A percentile compares a stretch with the other conserved stretches of the same genome.
phyloP scores from a whole-genome alignment of 2,329 filamentous ascomycete genomes.

The Sporothrix globosa region DNA sequence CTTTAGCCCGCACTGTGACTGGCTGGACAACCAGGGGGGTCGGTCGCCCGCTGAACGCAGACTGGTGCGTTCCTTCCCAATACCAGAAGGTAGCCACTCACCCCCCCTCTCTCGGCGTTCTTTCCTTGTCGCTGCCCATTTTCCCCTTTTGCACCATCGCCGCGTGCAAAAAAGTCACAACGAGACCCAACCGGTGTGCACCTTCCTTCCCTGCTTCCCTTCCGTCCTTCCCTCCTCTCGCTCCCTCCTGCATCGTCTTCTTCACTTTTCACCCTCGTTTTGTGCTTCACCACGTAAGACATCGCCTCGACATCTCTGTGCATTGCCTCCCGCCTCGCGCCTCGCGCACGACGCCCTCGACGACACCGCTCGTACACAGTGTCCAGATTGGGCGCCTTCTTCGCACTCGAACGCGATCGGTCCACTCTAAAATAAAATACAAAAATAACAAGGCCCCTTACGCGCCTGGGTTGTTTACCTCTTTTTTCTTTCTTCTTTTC shows the following conservation, averaged over 20 bases:
- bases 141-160: conserved; percentile 19
- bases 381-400: background rate
- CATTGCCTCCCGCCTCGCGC: conserved; percentile 4
- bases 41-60: conserved; percentile 4
- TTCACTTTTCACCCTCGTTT: background rate
- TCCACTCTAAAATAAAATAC: conserved; percentile 31
- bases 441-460: conserved; percentile 30
- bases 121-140: conserved; percentile 16
- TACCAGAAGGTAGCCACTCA: conserved; percentile 26
- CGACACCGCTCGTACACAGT: conserved; percentile 18
- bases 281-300: background rate
- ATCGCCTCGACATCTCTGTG: conserved; percentile 5
- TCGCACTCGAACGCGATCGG: conserved; percentile 29
- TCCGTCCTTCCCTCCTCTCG: background rate
- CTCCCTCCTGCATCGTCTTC: background rate
- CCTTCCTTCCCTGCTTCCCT: background rate
- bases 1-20: conserved; percentile 29
- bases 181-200: conserved; percentile 25
- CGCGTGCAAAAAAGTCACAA: conserved; percentile 23
- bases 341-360: conserved; percentile 14
- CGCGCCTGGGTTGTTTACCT: conserved; percentile 32
- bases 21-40: conserved; percentile 30
- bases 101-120: conserved; percentile 25
- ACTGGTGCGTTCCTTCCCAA: conserved; percentile 20
- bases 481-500: conserved; percentile 16